phyloP scores from a whole-genome alignment of 352 stramenopile species.

The Globisporangium uncinulatum region DNA sequence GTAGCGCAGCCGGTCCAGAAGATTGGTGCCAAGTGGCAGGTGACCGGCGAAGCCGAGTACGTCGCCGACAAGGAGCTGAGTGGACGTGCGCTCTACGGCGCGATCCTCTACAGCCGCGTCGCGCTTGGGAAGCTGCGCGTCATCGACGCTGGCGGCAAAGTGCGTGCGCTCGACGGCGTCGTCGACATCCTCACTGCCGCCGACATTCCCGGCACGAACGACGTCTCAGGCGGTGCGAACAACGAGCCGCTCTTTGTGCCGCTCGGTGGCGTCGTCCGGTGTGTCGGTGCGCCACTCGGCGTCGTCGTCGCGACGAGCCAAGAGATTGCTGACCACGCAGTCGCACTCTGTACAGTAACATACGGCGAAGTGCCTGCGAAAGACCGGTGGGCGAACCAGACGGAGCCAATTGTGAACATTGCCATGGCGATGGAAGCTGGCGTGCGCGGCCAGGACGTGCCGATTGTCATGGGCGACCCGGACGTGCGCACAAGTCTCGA shows the following conservation, averaged over 20 bases:
- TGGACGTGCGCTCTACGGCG: constrained; percentile 77
- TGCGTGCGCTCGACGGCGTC: constrained; percentile 90
- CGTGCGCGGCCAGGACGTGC: constrained; percentile 59
- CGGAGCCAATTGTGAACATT: constrained; percentile 30
- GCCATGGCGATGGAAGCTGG: constrained; percentile 22
- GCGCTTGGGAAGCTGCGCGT: constrained; percentile 88
- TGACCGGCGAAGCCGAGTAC: constrained; percentile 56
- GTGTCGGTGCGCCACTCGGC: constrained; percentile 29
- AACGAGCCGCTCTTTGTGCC: constrained; percentile 40
- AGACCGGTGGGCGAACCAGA: constrained; percentile 25
- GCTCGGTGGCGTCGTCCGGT: constrained; percentile 29
- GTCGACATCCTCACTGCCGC: constrained; percentile 77
- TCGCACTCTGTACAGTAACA: constrained; percentile 63
- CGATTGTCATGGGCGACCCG: constrained; percentile 72
- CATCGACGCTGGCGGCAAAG: constrained; percentile 91
- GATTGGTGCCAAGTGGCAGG: constrained; percentile 52
- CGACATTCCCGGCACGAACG: constrained; percentile 71
- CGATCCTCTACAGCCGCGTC: constrained; percentile 78
- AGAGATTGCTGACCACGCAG: constrained; percentile 74
- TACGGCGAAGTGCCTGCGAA: constrained; percentile 23
- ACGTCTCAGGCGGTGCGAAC: constrained; percentile 74
- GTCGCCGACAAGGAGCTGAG: constrained; percentile 37
- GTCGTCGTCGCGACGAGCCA: constrained; percentile 34
- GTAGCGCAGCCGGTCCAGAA: constrained; percentile 43
- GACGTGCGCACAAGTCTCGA: constrained; percentile 68